Evolutionary conservation across 169 alveolate species (phyloP).

Genomic region (Theileria annulata): DNA sequence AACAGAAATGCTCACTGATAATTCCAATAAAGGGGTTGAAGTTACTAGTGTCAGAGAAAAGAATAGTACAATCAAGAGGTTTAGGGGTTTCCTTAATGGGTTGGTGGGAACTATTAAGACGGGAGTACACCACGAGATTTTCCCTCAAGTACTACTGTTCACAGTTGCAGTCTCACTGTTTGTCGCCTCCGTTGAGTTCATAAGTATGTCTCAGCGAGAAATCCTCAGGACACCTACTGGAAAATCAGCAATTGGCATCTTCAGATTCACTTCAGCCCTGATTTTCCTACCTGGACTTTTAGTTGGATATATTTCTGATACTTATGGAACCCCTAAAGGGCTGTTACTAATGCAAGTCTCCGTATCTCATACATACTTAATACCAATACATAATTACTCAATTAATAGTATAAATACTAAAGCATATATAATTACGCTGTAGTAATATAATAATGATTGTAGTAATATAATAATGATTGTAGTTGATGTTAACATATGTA

Average conservation of each 20-base stretch:
- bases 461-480: neutral
- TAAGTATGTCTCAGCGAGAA: conserved; percentile 49
- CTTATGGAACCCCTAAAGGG: conserved; percentile 29
- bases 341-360: conserved; percentile 36
- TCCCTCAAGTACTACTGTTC: conserved; percentile 13
- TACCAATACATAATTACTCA: no score
- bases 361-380: conserved; percentile 22
- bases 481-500: conserved; percentile 14
- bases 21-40: neutral
- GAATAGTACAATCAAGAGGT: neutral
- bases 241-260: conserved; percentile 1
- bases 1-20: neutral
- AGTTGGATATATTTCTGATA: conserved; percentile 42
- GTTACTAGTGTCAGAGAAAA: neutral
- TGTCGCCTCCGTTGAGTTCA: conserved; percentile 52
- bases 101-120: conserved; percentile 1
- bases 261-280: conserved; percentile 4
- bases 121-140: neutral
- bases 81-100: neutral
- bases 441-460: neutral
- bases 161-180: conserved; percentile 10
- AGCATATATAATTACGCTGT: no score
- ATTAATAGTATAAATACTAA: conserved; percentile 4
- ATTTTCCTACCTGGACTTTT: conserved; percentile 51
- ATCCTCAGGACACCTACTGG: conserved; percentile 3